Percentiles rank a stretch among this genome's conserved stretches.
These are phyloP conservation scores for Schizothecium vesticola DNA, from an alignment of 495 filamentous ascomycete genomes.

Conservation along the genomic window DNA sequence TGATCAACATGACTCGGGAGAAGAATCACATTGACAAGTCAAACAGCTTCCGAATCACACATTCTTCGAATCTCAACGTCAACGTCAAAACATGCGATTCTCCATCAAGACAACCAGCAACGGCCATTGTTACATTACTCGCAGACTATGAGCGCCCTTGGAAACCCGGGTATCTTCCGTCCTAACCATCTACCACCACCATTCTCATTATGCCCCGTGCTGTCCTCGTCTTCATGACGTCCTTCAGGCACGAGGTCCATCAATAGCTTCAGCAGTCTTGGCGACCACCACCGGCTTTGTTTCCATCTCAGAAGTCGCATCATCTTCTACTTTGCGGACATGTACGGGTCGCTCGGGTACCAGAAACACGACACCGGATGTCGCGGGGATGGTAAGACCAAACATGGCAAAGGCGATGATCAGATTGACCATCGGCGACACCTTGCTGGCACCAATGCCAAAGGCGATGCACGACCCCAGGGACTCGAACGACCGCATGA, in stretches of 20 bases:
- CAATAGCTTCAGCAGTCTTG: slow-evolving; percentile 13
- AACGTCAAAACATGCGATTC: neutral
- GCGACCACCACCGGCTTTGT: slow-evolving; percentile 3
- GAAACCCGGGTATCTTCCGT: neutral
- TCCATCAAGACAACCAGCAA: neutral
- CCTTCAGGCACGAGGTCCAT: slow-evolving; percentile 14
- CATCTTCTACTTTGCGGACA: slow-evolving; percentile 16
- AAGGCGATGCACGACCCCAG: slow-evolving; percentile 47
- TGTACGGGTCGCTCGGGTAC: slow-evolving; percentile 33
- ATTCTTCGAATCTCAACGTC: neutral
- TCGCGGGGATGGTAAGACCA: slow-evolving; percentile 35
- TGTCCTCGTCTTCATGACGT: neutral
- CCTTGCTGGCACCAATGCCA: slow-evolving; percentile 41
- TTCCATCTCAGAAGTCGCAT: slow-evolving; percentile 10
- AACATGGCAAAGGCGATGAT: slow-evolving; percentile 41
- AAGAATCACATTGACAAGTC: neutral
- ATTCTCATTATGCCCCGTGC: neutral
- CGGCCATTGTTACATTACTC: neutral
- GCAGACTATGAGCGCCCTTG: neutral
- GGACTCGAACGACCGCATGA: slow-evolving; percentile 46
- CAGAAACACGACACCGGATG: slow-evolving; percentile 30
- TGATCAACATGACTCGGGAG: neutral
- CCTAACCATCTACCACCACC: neutral
- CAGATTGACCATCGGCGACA: slow-evolving; percentile 40
- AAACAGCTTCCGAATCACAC: neutral